Conservation (phyloP, 2,329 filamentous ascomycete genomes). For the Paecilomyces variotii region DNA sequence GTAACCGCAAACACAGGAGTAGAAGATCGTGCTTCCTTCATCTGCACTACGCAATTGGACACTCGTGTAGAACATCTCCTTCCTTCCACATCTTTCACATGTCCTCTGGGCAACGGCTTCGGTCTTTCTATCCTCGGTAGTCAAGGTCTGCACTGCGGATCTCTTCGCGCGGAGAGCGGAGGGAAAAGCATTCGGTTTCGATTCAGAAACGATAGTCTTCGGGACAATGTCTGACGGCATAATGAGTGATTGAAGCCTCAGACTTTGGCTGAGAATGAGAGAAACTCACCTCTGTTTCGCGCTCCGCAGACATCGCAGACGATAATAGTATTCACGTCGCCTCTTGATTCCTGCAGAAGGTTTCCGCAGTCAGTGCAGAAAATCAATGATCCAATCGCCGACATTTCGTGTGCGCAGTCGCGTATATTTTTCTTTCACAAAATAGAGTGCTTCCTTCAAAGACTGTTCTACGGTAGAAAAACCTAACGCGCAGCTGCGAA, state of each 20-base stretch:
- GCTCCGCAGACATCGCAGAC: slow-evolving; percentile 80
- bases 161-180: slow-evolving; percentile 78
- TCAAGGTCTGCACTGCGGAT: slow-evolving; percentile 77
- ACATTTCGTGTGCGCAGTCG: slow-evolving; percentile 48
- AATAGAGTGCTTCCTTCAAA: background rate
- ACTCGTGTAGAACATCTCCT: slow-evolving; percentile 76
- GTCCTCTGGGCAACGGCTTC: slow-evolving; percentile 60
- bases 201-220: slow-evolving; percentile 69
- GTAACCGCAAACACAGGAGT: slow-evolving; percentile 76
- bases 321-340: slow-evolving; percentile 65
- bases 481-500: background rate
- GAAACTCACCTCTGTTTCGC: slow-evolving; percentile 63
- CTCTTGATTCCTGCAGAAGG: slow-evolving; percentile 71
- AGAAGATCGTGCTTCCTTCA: slow-evolving; percentile 90
- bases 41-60: slow-evolving; percentile 87
- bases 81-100: slow-evolving; percentile 73
- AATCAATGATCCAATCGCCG: slow-evolving; percentile 79
- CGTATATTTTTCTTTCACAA: slow-evolving; percentile 13
- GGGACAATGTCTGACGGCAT: slow-evolving; percentile 57
- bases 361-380: slow-evolving; percentile 94
- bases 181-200: slow-evolving; percentile 85
- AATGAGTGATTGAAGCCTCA: slow-evolving; percentile 9
- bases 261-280: background rate
- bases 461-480: background rate
- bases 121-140: slow-evolving; percentile 67